phyloP scores from a whole-genome alignment of 2,329 filamentous ascomycete species.

The Amauroascus verrucosus region DNA sequence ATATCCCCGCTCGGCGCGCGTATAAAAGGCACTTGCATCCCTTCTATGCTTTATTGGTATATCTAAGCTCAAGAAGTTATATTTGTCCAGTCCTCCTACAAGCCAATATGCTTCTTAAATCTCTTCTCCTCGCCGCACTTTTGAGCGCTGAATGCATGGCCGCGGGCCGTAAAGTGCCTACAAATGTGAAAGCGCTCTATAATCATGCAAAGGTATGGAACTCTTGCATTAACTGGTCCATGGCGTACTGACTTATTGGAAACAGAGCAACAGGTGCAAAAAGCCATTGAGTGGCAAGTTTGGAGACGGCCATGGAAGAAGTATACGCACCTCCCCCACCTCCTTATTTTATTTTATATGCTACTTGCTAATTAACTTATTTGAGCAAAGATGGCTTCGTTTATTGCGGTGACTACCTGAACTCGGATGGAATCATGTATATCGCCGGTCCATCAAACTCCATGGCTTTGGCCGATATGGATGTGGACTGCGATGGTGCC shows the following conservation, averaged over 20 bases:
- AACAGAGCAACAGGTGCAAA: conserved; percentile 7
- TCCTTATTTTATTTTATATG: not conserved
- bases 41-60: too few relatives aligned
- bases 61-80: too few relatives aligned
- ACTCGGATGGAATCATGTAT: conserved; percentile 12
- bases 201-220: conserved; percentile 9
- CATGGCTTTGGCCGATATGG: conserved; percentile 15
- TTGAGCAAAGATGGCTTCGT: conserved; percentile 1
- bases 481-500: conserved; percentile 17
- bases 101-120: conserved; percentile 3
- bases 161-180: conserved; percentile 12
- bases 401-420: conserved; percentile 16
- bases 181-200: conserved; percentile 16
- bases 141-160: not conserved
- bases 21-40: too few relatives aligned
- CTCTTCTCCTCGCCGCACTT: conserved; percentile 4
- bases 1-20: not conserved
- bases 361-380: not conserved
- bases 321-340: not conserved
- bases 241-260: not conserved
- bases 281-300: conserved; percentile 13
- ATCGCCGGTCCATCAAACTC: conserved; percentile 12
- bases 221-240: not conserved
- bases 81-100: too few relatives aligned
- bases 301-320: conserved; percentile 13